Percentiles rank a stretch among this genome's conserved stretches.
phyloP scores from a whole-genome alignment of 2,329 filamentous ascomycete species.

The Dactylellina drechsleri region DNA sequence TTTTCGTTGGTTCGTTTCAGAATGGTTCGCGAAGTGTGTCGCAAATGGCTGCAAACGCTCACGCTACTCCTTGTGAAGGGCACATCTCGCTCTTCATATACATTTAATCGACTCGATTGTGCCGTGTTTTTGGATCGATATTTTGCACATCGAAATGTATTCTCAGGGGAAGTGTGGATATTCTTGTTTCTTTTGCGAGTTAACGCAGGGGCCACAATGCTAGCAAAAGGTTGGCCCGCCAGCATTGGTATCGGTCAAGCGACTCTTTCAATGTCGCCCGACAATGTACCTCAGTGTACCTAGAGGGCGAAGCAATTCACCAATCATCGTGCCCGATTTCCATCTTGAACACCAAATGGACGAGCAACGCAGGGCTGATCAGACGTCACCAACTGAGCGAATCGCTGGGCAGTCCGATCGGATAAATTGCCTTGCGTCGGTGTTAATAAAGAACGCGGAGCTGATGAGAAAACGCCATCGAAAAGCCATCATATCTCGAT shows the following conservation, averaged over 20 bases:
- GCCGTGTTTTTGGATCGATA: background rate
- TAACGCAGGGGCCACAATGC: no score
- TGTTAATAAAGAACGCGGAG: slow-evolving; percentile 1
- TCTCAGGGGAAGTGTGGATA: no score
- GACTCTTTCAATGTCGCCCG: background rate
- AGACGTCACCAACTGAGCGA: slow-evolving; percentile 14
- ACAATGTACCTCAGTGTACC: background rate
- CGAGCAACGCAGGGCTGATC: slow-evolving; percentile 10
- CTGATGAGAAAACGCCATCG: no score
- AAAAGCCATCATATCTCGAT: no score
- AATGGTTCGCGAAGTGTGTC: slow-evolving; percentile 48
- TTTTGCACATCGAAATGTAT: background rate
- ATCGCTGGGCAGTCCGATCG: background rate
- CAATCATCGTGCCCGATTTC: background rate
- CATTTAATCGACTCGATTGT: no score
- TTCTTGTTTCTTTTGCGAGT: background rate
- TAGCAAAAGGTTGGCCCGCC: no score
- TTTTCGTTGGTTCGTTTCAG: slow-evolving; percentile 39
- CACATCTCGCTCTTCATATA: background rate
- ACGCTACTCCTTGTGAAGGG: background rate
- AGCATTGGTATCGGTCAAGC: no score
- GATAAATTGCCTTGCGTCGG: background rate
- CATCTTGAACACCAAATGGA: background rate
- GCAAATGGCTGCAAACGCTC: slow-evolving; percentile 20
- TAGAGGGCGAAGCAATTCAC: background rate